phyloP scores from a whole-genome alignment of 2,329 filamentous ascomycete genomes.

The Sphaerulina populicola region DNA sequence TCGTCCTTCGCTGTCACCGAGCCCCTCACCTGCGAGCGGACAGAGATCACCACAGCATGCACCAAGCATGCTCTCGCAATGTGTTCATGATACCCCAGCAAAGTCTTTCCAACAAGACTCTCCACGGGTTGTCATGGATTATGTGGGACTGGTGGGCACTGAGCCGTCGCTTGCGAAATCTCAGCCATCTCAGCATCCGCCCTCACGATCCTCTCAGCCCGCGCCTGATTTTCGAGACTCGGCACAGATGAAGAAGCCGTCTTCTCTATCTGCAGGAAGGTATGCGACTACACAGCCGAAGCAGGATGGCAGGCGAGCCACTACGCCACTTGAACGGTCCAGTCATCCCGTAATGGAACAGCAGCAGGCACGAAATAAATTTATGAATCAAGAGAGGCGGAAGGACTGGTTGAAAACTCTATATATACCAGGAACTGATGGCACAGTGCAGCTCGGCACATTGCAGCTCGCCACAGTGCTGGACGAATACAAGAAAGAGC shows the following conservation, averaged over 20 bases:
- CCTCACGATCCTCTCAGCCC: background rate
- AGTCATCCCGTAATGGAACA: background rate
- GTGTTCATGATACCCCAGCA: background rate
- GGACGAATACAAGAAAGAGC: background rate
- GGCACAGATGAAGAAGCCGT: background rate
- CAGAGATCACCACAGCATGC: background rate
- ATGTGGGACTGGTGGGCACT: background rate
- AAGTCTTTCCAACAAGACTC: background rate
- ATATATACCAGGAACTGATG: background rate
- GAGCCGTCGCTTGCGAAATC: background rate
- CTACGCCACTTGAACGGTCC: background rate
- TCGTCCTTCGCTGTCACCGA: background rate
- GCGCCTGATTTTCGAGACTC: background rate
- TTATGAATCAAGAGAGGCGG: slow-evolving; percentile 4
- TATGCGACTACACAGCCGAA: background rate
- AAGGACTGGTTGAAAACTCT: background rate
- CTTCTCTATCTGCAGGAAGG: background rate
- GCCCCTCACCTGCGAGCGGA: background rate
- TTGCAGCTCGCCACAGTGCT: background rate
- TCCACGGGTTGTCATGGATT: background rate
- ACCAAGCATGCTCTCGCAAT: background rate
- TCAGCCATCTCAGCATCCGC: background rate
- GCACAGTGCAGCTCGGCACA: background rate
- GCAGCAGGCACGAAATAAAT: slow-evolving; percentile 1
- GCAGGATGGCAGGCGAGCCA: background rate